Base-by-base conservation (phyloP, 495 filamentous ascomycete genomes). In the Trypethelium eluteriae region DNA sequence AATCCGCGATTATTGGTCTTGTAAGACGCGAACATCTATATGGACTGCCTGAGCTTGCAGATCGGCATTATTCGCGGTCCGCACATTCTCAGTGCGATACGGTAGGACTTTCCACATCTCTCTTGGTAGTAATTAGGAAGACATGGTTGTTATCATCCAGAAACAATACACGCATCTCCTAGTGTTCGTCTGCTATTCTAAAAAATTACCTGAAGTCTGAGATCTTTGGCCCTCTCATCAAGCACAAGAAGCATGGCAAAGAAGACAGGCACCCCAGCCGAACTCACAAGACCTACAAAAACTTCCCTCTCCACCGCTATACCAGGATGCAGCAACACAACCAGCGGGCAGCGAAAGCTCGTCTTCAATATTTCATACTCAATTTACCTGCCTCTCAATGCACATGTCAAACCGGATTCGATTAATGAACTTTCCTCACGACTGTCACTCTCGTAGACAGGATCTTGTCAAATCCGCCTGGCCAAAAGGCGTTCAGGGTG, bases 401-500 rank as follows among this genome's bases (percentile, higher is more conserved):
- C 64, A 66, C 36, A 38, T 38, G 41, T 36, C n/a, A 6, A 50
- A 66, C 2, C 49, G 64, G 16, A 39, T 66, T 36, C 64, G 64
- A n/a, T n/a, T 66, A 12, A 14, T 66, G 16, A 11, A 46, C 10
- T 57, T 66, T 16, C 25, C 64, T 4, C 4, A 9, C 35, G 64
- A 66, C 61, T 16, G 18, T 38, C 16, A 18, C 12, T n/a, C 49
- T 38, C 41, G 35, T 36, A 63, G 64, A 11, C 32, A 32, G 2
- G 12, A 2, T 25, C n/a, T 34, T 2, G 34, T 65, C 6, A 16
- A 50, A 18, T 39, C 35, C 11, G 47, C 57, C 36, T 67, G 66
- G 66, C 57, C 66, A 25, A 44, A 34, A 5, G 66, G 66, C 14
- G 64, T 67, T 59, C 66, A 67, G 35, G 2, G 14, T 18, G 44